Evolutionary conservation across 2,329 filamentous ascomycete species (phyloP).

Genomic region (Alternaria arborescens): DNA sequence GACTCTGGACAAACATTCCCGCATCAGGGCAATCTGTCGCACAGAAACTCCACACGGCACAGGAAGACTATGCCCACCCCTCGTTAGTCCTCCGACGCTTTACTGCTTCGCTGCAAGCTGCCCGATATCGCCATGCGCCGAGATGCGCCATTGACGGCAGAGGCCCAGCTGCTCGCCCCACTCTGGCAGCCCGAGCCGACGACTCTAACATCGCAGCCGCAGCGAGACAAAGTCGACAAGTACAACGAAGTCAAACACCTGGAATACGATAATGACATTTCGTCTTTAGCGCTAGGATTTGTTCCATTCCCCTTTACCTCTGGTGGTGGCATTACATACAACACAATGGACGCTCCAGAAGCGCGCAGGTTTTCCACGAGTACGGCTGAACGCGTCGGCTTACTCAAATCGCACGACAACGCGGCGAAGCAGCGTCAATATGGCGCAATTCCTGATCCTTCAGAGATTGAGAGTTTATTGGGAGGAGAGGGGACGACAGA

Average conservation of each 20-base stretch:
- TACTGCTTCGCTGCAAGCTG: slow-evolving; percentile 22
- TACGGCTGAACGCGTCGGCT: slow-evolving; percentile 37
- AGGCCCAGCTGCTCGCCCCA: slow-evolving; percentile 23
- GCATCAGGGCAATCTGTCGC: slow-evolving; percentile 16
- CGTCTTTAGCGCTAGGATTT: slow-evolving; percentile 34
- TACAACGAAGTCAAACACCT: slow-evolving; percentile 7
- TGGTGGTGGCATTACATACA: slow-evolving; percentile 28
- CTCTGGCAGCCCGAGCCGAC: slow-evolving; percentile 16
- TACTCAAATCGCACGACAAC: slow-evolving; percentile 34
- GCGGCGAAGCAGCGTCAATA: slow-evolving; percentile 35
- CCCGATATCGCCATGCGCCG: slow-evolving; percentile 24
- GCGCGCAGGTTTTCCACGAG: slow-evolving; percentile 43
- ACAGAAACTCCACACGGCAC: slow-evolving; percentile 12
- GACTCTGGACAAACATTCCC: slow-evolving; percentile 15
- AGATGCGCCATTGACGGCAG: slow-evolving; percentile 19
- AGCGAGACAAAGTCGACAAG: slow-evolving; percentile 4
- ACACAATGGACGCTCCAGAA: slow-evolving; percentile 43
- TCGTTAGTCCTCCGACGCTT: slow-evolving; percentile 16
- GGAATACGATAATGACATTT: slow-evolving; percentile 29
- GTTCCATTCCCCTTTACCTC: slow-evolving; percentile 34
- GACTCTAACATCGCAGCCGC: slow-evolving; percentile 8
- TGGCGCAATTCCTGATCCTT: slow-evolving; percentile 37
- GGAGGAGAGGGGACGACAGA: slow-evolving; percentile 31
- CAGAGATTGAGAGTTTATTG: slow-evolving; percentile 40
- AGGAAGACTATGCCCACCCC: slow-evolving; percentile 16